Evolutionary conservation across 2,329 filamentous ascomycete species (phyloP).

Genomic region (Mycosphaerella sp.): DNA sequence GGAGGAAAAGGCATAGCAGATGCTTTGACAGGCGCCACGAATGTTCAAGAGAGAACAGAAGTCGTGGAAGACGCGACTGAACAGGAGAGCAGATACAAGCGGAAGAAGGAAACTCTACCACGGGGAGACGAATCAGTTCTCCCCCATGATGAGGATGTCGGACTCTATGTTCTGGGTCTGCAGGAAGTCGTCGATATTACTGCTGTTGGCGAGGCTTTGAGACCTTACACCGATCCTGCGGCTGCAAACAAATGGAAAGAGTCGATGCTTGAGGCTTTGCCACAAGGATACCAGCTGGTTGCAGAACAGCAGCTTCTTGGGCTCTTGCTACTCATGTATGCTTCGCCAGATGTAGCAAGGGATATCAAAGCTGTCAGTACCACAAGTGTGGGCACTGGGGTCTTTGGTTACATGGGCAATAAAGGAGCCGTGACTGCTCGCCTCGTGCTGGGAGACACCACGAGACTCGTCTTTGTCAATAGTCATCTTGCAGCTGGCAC

Average conservation of each 20-base stretch:
- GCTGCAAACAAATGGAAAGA: constrained; percentile 73
- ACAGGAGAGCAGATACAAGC: constrained; percentile 43
- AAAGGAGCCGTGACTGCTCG: constrained; percentile 83
- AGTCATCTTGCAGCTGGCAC: constrained; percentile 83
- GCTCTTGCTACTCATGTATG: constrained; percentile 76
- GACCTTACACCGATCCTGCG: constrained; percentile 65
- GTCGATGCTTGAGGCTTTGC: constrained; percentile 66
- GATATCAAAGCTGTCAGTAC: constrained; percentile 78
- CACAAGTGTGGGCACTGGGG: constrained; percentile 75
- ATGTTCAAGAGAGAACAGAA: constrained; percentile 18
- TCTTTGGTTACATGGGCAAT: constrained; percentile 92
- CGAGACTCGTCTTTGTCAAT: constrained; percentile 82
- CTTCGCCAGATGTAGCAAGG: constrained; percentile 65
- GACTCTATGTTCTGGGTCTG: constrained; percentile 80
- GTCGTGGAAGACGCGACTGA: constrained; percentile 40
- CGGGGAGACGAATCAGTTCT: constrained; percentile 42
- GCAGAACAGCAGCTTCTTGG: constrained; percentile 82
- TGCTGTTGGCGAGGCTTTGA: constrained; percentile 70
- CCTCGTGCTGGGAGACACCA: constrained; percentile 82
- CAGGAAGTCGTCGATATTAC: constrained; percentile 90
- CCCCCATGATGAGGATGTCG: constrained; percentile 61
- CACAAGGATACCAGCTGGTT: constrained; percentile 67
- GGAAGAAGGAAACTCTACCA: constrained; percentile 41
- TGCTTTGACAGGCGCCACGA: constrained; percentile 50
- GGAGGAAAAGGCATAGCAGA: constrained; percentile 64